Conservation (phyloP, 768 basidiomycete species). For the Myochromella boudieri region DNA sequence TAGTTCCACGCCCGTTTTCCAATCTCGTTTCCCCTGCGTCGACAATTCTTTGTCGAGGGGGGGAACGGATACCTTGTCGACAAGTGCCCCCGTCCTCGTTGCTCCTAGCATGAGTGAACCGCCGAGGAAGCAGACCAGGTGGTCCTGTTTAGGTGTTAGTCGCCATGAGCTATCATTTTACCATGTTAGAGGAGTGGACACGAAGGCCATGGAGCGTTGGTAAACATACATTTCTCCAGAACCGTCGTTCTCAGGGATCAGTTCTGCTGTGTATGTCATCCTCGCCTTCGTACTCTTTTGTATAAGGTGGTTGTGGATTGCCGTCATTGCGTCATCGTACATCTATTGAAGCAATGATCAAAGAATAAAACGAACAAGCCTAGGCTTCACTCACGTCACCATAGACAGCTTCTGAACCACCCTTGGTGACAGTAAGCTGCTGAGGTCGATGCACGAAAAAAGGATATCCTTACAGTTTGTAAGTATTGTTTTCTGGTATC, state of each 20-base stretch:
- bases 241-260: conserved; percentile 55
- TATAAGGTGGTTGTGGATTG: conserved; percentile 74
- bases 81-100: conserved; percentile 59
- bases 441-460: background rate
- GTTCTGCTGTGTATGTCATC: conserved; percentile 80
- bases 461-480: conserved; percentile 58
- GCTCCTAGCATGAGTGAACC: conserved; percentile 92
- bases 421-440: conserved; percentile 36
- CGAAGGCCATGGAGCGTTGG: background rate
- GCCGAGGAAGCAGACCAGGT: conserved; percentile 92
- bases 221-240: conserved; percentile 37
- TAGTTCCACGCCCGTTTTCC: conserved; percentile 78
- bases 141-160: conserved; percentile 87
- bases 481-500: conserved; percentile 70
- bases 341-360: conserved; percentile 48
- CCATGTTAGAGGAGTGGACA: no score
- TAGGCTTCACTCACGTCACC: conserved; percentile 47
- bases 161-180: conserved; percentile 69
- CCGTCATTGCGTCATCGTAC: conserved; percentile 86
- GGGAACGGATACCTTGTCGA: conserved; percentile 60
- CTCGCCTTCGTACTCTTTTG: conserved; percentile 56
- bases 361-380: background rate
- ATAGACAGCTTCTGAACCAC: conserved; percentile 74
- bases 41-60: conserved; percentile 66
- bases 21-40: conserved; percentile 67